These are phyloP conservation scores for Boletus sp. DNA, from an alignment of 768 basidiomycete genomes.

Conservation along the genomic window DNA sequence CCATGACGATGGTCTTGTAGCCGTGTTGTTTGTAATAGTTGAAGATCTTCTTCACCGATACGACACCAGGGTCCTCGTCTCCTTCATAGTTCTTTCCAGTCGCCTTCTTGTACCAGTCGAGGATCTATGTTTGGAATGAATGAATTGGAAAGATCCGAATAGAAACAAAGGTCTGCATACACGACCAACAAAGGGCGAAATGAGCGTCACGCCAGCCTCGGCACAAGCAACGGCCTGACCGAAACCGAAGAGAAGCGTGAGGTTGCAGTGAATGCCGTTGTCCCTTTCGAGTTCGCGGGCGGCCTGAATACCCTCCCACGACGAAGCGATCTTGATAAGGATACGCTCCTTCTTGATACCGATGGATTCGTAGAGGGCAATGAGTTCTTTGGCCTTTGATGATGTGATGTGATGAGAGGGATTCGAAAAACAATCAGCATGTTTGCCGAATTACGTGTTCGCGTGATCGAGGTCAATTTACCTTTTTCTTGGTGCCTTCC, in stretches of 20 bases:
- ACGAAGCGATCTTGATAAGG: slow-evolving; percentile 98
- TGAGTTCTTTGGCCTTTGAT: slow-evolving; percentile 74
- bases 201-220: slow-evolving; percentile 96
- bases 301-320: slow-evolving; percentile 99
- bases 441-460: slow-evolving; percentile 24
- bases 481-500: slow-evolving; percentile 87
- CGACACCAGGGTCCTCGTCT: slow-evolving; percentile 93
- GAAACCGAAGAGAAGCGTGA: slow-evolving; percentile 98
- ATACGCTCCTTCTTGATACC: slow-evolving; percentile 93
- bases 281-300: slow-evolving; percentile 93
- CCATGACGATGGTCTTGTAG: slow-evolving; percentile 99
- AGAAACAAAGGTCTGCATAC: slow-evolving; percentile 44
- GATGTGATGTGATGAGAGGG: slow-evolving; percentile 2
- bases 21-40: slow-evolving; percentile 99
- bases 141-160: slow-evolving; percentile 14
- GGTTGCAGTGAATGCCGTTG: slow-evolving; percentile 96
- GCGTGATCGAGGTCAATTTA: slow-evolving; percentile 26
- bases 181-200: slow-evolving; percentile 98
- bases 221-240: slow-evolving; percentile 98
- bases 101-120: slow-evolving; percentile 98
- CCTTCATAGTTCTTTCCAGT: slow-evolving; percentile 87
- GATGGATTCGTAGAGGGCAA: slow-evolving; percentile 90
- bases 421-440: slow-evolving; percentile 6
- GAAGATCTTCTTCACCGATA: slow-evolving; percentile 95
- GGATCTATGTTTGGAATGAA: slow-evolving; percentile 56